Evolutionary conservation across 306 rosid genomes (phyloP), one percentile per base, ranked within the genome.

Genomic region (Ceratonia siliqua): DNA sequence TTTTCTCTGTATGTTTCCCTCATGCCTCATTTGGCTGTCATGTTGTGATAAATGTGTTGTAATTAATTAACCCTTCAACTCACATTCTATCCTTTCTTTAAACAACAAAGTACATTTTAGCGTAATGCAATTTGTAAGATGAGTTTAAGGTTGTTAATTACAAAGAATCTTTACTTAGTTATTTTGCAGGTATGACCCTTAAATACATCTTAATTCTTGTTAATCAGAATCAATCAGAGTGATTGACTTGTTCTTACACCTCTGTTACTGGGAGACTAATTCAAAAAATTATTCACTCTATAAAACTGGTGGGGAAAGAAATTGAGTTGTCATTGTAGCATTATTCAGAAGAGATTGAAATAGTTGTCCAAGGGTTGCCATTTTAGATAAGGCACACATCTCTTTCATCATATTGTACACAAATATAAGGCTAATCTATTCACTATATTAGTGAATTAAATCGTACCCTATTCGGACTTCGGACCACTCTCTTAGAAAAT

Each of bases 321-420:
- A 70, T 32, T 69, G 32, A 55, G 78, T 38, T 6, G n/a, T 52
- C 3, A 56, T 27, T 1, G 52, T 25, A 73, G 73, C 73, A 38
- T 39, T 24, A 28, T 49, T 53, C 38, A 18, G 11, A 39, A 22
- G 62, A 62, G 55, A 65, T 35, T 39, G 54, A 49, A 18, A 56
- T n/a, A 13, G 48, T 68, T 58, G 81, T 78, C 70, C 52, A 42
- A 72, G 70, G 45, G 59, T 70, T 67, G 63, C 77, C 86, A 38
- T 73, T 79, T 78, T 0, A 76, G 76, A 78, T 79, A 85, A 82
- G 87, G 76, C 81, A 74, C n/a, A 76, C 75, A 45, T 79, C 84
- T 36, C 72, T 78, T 77, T 83, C 75, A 78, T 58, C 39, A n/a
- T 15, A 74, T 74, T 72, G 68, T 18, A 27, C 43, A 67, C 58